phyloP scores from a whole-genome alignment of 2,329 filamentous ascomycete species.

The Colletotrichum camelliae region DNA sequence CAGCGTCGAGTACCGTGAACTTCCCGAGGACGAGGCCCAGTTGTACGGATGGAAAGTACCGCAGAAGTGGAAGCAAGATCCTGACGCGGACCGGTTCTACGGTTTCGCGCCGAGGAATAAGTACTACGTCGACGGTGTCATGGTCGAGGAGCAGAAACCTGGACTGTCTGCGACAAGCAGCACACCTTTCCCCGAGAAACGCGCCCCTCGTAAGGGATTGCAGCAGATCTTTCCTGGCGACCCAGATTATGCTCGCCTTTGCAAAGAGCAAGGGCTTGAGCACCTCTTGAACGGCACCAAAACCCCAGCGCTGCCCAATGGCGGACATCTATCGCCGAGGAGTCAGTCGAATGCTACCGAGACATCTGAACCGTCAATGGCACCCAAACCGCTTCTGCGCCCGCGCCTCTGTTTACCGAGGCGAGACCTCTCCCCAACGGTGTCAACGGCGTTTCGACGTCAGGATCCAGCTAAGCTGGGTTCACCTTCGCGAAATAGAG shows the following conservation, averaged over 20 bases:
- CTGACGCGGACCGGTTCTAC: conserved; percentile 54
- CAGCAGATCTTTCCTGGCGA: conserved; percentile 59
- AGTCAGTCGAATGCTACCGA: conserved; percentile 33
- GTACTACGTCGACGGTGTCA: conserved; percentile 62
- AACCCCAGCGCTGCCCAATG: conserved; percentile 51
- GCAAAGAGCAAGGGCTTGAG: conserved; percentile 61
- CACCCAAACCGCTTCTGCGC: neutral
- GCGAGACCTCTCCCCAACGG: conserved; percentile 4
- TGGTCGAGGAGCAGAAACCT: conserved; percentile 58
- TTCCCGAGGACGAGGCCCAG: conserved; percentile 56
- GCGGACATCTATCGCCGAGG: conserved; percentile 51
- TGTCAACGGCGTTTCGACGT: conserved; percentile 13
- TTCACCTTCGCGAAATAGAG: conserved; percentile 6
- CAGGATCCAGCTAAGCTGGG: conserved; percentile 7
- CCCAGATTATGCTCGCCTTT: conserved; percentile 61
- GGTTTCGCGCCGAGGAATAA: conserved; percentile 62
- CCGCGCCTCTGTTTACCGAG: neutral
- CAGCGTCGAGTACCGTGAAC: conserved; percentile 64
- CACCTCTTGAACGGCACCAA: conserved; percentile 55
- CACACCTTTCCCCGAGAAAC: conserved; percentile 59
- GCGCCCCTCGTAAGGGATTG: conserved; percentile 61
- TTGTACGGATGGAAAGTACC: conserved; percentile 44
- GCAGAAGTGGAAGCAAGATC: conserved; percentile 65
- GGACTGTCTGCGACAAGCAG: conserved; percentile 52
- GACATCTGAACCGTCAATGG: conserved; percentile 6